Conservation (phyloP, 2,329 filamentous ascomycete species). For the Aspergillus versicolor region DNA sequence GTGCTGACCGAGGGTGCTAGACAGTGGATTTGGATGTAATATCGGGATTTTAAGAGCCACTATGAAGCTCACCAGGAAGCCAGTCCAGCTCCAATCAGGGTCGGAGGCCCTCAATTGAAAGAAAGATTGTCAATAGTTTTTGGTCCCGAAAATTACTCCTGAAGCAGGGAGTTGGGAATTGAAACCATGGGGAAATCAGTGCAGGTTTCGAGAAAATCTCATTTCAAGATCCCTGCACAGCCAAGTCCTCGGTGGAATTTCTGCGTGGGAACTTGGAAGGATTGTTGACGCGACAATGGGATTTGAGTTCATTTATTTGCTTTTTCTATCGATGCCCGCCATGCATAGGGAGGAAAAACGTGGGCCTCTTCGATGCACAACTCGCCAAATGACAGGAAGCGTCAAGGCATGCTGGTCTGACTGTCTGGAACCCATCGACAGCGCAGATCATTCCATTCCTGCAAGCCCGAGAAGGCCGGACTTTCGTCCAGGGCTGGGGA, state of each 20-base stretch:
- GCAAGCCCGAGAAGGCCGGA: not conserved
- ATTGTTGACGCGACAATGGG: not conserved
- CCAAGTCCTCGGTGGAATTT: not conserved
- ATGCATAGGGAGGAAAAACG: constrained; percentile 4
- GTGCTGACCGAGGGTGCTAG: not conserved
- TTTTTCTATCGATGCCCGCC: constrained; percentile 1
- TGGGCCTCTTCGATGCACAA: not conserved
- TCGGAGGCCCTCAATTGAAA: not conserved
- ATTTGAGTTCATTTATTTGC: not conserved
- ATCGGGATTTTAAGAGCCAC: not conserved
- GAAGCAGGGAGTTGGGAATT: constrained; percentile 22
- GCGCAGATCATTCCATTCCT: constrained; percentile 1
- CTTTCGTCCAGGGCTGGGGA: not conserved
- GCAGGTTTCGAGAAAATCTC: not conserved
- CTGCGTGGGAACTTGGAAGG: not conserved
- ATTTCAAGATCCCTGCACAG: not conserved
- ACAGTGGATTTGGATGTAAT: not conserved
- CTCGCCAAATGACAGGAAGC: not conserved
- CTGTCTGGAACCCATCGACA: not conserved
- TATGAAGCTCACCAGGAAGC: not conserved
- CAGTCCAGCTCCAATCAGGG: not conserved
- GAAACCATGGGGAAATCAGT: constrained; percentile 23
- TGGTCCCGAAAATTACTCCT: not conserved
- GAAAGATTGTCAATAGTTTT: not conserved
- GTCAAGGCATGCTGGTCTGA: not conserved